Conservation (phyloP, 345 rosid genomes). For the Abelmoschus esculentus region DNA sequence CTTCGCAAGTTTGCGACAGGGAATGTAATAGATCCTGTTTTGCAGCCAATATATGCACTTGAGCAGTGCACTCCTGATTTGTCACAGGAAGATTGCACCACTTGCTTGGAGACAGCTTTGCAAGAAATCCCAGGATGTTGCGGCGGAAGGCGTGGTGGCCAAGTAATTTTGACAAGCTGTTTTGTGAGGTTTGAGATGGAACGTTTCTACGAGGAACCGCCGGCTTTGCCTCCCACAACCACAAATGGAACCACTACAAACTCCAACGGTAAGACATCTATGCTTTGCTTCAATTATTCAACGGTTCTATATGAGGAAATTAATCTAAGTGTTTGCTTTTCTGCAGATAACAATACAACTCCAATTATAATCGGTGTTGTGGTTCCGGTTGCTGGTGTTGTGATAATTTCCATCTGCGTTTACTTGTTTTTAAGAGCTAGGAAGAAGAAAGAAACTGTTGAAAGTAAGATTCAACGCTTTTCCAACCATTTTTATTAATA, state of each 20-base stretch:
- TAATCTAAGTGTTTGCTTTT: background rate
- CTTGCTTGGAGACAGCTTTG: constrained; percentile 7
- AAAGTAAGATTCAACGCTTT: background rate
- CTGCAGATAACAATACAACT: constrained; percentile 2
- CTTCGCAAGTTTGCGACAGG: constrained; percentile 22
- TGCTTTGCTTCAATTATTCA: background rate
- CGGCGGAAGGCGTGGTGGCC: constrained; percentile 17
- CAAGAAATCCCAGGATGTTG: constrained; percentile 4
- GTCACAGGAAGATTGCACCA: constrained; percentile 3
- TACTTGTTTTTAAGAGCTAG: constrained; percentile 2
- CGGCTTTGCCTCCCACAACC: background rate
- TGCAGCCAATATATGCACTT: constrained; percentile 15
- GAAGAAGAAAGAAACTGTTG: background rate
- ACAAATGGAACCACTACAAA: background rate
- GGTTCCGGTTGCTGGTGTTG: background rate
- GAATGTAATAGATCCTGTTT: background rate
- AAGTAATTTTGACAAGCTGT: constrained; percentile 18
- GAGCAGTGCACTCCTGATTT: constrained; percentile 41
- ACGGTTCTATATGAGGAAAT: background rate
- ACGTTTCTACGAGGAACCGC: constrained; percentile 15
- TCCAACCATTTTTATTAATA: too few relatives aligned
- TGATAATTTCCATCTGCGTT: background rate
- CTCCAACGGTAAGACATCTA: background rate
- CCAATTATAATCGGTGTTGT: constrained; percentile 1
- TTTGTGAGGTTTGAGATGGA: constrained; percentile 19